These are phyloP conservation scores for Alloascoidea hylecoeti DNA, from an alignment of 805 yeast species.

Conservation along the genomic window DNA sequence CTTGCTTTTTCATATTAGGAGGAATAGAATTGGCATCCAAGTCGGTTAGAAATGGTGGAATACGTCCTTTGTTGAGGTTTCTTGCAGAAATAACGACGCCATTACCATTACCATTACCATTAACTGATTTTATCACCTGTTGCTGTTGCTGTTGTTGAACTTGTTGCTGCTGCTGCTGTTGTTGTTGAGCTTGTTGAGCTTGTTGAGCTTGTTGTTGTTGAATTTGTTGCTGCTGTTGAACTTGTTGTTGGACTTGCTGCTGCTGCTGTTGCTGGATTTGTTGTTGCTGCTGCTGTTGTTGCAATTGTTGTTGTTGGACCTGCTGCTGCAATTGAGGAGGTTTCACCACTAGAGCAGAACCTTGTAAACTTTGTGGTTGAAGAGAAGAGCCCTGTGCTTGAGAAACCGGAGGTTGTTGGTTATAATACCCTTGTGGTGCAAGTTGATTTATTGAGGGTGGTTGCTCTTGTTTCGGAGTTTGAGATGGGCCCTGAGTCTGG, in stretches of 20 bases:
- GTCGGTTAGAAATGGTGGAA: constrained; percentile 21
- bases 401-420: constrained; percentile 3
- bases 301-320: constrained; percentile 12
- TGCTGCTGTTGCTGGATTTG: constrained; percentile 13
- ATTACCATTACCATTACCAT: background rate
- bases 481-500: constrained; percentile 14
- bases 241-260: constrained; percentile 14
- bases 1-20: constrained; percentile 67
- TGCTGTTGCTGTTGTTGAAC: background rate
- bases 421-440: constrained; percentile 1
- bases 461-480: constrained; percentile 15
- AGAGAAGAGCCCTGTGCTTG: background rate
- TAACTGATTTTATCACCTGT: too few species aligned
- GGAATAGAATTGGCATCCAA: constrained; percentile 69
- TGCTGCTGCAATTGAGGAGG: constrained; percentile 3
- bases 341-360: too few species aligned
- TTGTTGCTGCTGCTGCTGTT: background rate
- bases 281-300: constrained; percentile 14
- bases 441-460: background rate
- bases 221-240: background rate
- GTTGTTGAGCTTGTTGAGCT: background rate
- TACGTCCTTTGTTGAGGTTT: background rate
- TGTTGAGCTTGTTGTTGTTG: background rate
- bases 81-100: background rate
- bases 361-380: constrained; percentile 4